A percentile compares a stretch with the other conserved stretches of the same genome.
These are phyloP conservation scores for Trametes punicea DNA, from an alignment of 768 basidiomycete species.

Conservation along the genomic window DNA sequence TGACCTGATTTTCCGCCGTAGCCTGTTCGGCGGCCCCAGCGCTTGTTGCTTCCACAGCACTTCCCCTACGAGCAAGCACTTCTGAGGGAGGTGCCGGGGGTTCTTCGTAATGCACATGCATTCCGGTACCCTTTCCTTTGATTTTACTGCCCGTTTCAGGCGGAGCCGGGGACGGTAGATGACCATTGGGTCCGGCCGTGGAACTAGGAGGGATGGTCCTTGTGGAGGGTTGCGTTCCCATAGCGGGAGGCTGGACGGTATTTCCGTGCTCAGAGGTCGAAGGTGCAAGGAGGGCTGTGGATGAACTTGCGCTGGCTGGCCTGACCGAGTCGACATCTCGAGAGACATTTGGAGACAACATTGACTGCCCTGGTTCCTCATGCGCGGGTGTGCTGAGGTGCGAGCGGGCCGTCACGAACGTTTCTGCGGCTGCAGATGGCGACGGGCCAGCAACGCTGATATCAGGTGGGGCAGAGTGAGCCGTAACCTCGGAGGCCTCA, in stretches of 20 bases:
- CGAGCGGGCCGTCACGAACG: conserved; percentile 30
- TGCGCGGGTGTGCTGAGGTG: conserved; percentile 2
- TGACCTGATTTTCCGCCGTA: conserved; percentile 18
- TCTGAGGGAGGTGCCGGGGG: conserved; percentile 54
- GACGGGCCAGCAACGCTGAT: neutral
- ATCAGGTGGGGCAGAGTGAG: neutral
- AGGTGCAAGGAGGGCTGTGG: conserved; percentile 13
- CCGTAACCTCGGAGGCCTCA: neutral
- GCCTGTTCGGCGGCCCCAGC: conserved; percentile 49
- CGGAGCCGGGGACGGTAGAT: neutral
- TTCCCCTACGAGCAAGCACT: conserved; percentile 62
- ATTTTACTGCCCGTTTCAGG: neutral
- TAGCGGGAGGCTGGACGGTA: neutral
- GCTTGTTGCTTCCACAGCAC: conserved; percentile 58
- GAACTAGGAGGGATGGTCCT: neutral
- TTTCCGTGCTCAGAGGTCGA: neutral
- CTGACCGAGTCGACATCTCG: neutral
- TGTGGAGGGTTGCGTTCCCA: conserved; percentile 8
- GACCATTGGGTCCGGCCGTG: neutral
- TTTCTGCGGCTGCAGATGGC: conserved; percentile 24
- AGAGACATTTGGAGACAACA: neutral
- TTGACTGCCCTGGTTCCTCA: neutral
- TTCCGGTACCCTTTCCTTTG: conserved; percentile 26
- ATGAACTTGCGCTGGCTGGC: conserved; percentile 13
- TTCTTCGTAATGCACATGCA: conserved; percentile 28